These are phyloP conservation scores for Odonthalia washingtoniensis DNA, from an alignment of 31 red algal genomes.

Conservation along the genomic window DNA sequence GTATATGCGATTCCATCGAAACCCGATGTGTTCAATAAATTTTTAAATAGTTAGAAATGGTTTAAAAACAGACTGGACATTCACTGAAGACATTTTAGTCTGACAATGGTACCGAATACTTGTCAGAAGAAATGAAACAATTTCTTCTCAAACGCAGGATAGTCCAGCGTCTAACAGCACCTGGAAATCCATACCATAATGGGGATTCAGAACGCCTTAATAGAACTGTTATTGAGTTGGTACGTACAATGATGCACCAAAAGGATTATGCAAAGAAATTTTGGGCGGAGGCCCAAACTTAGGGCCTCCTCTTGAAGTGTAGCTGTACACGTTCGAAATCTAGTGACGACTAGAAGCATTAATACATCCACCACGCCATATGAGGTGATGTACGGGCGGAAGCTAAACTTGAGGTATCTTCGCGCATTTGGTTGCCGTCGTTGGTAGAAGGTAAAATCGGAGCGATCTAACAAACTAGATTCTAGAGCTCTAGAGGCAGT, in stretches of 20 bases:
- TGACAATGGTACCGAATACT: constrained; percentile 36
- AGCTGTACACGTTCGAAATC: background rate
- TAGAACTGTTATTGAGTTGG: constrained; percentile 45
- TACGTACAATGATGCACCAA: constrained; percentile 32
- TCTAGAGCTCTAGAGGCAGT: background rate
- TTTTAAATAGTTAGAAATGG: constrained; percentile 17
- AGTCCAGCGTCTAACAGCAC: constrained; percentile 25
- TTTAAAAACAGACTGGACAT: constrained; percentile 1
- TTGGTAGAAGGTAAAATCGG: background rate
- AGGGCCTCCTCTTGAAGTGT: too few species aligned
- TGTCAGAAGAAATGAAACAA: constrained; percentile 13
- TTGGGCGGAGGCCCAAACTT: constrained; percentile 8
- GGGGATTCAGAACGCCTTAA: constrained; percentile 49
- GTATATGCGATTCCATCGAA: constrained; percentile 29
- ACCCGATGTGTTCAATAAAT: constrained; percentile 17
- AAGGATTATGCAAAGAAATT: constrained; percentile 22
- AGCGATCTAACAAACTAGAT: background rate
- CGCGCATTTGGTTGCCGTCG: background rate
- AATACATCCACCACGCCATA: background rate
- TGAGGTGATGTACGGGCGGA: background rate
- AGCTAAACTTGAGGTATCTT: background rate
- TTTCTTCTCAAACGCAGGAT: constrained; percentile 2
- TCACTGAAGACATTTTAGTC: constrained; percentile 7
- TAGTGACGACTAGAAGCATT: background rate
- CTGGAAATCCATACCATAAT: constrained; percentile 46